Conservation (phyloP, 2,329 filamentous ascomycete genomes). For the Phyllosticta paracitricarpa region DNA sequence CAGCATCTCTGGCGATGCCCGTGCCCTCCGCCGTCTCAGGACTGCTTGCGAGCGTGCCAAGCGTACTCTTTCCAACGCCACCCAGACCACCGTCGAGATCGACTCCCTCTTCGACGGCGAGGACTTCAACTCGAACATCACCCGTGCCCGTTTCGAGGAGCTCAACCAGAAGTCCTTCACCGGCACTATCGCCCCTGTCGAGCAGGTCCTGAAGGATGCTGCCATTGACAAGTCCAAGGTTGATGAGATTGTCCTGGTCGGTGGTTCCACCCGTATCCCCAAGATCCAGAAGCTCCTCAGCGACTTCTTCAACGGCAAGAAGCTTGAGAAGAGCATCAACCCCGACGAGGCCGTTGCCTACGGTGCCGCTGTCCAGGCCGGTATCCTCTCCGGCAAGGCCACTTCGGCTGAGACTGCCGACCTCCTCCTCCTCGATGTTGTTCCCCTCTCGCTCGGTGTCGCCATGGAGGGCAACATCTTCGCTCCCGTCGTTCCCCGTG, state of each 20-base stretch:
- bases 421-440: conserved; percentile 90
- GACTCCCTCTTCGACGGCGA: conserved; percentile 97
- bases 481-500: conserved; percentile 71
- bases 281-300: conserved; percentile 97
- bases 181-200: conserved; percentile 88
- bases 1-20: conserved; percentile 63
- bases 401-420: conserved; percentile 90
- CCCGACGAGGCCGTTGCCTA: conserved; percentile 98
- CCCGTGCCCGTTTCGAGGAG: conserved; percentile 97
- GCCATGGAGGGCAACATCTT: conserved; percentile 99
- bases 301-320: conserved; percentile 99
- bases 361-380: conserved; percentile 96
- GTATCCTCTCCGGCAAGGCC: conserved; percentile 97
- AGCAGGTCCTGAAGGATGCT: conserved; percentile 93
- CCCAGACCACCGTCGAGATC: conserved; percentile 96
- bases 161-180: conserved; percentile 92
- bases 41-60: conserved; percentile 99
- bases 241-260: conserved; percentile 97
- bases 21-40: conserved; percentile 88
- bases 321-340: conserved; percentile 99
- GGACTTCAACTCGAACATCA: conserved; percentile 95
- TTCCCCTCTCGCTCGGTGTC: conserved; percentile 93
- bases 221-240: conserved; percentile 79
- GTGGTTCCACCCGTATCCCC: conserved; percentile 98
- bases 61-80: conserved; percentile 94